These are phyloP conservation scores for Drechslerella coelobrocha DNA, from an alignment of 2,329 filamentous ascomycete species.

Conservation along the genomic window DNA sequence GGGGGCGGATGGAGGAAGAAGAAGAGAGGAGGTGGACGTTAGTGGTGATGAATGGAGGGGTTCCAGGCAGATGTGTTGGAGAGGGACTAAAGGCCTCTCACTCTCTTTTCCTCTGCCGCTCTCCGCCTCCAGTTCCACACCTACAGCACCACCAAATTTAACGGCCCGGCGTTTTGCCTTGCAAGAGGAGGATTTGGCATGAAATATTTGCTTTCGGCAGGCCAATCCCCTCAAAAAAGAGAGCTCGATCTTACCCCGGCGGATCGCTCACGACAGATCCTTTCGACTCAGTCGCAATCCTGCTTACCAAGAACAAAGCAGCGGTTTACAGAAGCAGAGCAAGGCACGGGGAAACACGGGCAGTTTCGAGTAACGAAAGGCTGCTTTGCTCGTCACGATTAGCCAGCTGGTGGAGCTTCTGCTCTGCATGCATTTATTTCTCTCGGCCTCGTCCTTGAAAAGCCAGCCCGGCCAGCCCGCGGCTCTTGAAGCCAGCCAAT, in stretches of 20 bases:
- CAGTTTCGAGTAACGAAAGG: conserved; percentile 6
- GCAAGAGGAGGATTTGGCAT: not conserved
- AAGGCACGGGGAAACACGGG: conserved; percentile 13
- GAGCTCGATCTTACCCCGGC: conserved; percentile 5
- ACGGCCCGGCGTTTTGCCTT: not conserved
- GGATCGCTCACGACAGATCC: conserved; percentile 14
- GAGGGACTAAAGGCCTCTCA: not conserved
- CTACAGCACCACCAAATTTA: not conserved
- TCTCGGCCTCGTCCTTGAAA: not conserved
- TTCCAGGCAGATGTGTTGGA: conserved; percentile 28
- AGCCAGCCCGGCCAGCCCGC: not conserved
- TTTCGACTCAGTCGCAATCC: conserved; percentile 3
- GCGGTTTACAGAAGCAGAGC: not conserved
- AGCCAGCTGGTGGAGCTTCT: too few species aligned
- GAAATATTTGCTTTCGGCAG: not conserved
- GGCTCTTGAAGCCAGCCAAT: conserved; percentile 3
- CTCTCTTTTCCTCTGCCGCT: not conserved
- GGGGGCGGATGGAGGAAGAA: not conserved
- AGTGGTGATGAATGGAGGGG: conserved; percentile 40
- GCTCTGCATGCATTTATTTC: not conserved
- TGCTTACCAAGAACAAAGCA: not conserved
- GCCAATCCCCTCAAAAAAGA: conserved; percentile 28
- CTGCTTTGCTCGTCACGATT: not conserved
- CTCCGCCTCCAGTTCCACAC: not conserved
- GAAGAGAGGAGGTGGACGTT: conserved; percentile 2